A percentile compares a stretch with the other conserved stretches of the same genome.
Evolutionary conservation across 2,329 filamentous ascomycete genomes (phyloP).

Genomic region (Bipolaris cookei): DNA sequence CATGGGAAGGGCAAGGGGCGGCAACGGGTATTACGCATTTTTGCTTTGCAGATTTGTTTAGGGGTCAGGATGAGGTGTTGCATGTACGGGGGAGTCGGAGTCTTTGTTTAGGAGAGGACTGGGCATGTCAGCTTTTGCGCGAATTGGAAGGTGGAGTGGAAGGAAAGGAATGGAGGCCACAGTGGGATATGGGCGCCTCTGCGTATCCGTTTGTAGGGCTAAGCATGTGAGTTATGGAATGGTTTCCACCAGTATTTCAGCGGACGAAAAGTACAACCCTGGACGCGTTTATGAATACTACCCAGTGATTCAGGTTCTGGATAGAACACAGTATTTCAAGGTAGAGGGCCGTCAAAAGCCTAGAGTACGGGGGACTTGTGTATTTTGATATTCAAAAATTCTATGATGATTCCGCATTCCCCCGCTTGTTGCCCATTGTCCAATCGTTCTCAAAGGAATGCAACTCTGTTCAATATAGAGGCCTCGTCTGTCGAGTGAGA

Average conservation of each 20-base stretch:
- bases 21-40: neutral
- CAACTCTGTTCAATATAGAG: slow-evolving; percentile 14
- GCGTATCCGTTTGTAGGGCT: slow-evolving; percentile 30
- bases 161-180: slow-evolving; percentile 17
- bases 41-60: neutral
- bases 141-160: slow-evolving; percentile 5
- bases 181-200: slow-evolving; percentile 27
- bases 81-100: neutral
- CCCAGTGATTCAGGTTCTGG: neutral
- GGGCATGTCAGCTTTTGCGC: slow-evolving; percentile 13
- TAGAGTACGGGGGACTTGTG: neutral
- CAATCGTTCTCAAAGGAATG: neutral
- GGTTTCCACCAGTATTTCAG: too few species aligned
- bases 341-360: neutral
- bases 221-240: neutral
- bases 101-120: slow-evolving; percentile 5
- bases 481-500: slow-evolving; percentile 18
- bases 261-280: neutral
- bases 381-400: slow-evolving; percentile 19
- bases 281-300: neutral
- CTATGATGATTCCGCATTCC: slow-evolving; percentile 27
- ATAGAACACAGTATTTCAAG: neutral
- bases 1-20: neutral
- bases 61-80: neutral
- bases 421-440: slow-evolving; percentile 2